phyloP scores from a whole-genome alignment of 2,329 filamentous ascomycete species.

The Hyphodiscus sp. region DNA sequence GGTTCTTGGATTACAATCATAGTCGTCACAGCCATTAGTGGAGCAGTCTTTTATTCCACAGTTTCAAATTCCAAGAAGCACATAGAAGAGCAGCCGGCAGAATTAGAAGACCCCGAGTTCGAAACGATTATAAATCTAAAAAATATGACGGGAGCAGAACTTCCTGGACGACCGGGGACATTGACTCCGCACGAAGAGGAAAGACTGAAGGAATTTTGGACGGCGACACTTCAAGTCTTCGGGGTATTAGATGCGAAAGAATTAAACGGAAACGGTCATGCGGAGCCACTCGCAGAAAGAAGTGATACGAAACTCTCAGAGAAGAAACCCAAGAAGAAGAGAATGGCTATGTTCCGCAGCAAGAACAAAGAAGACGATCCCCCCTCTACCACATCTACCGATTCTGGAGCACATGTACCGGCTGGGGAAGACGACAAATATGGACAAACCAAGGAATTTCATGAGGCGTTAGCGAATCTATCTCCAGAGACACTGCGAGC shows the following conservation, averaged over 20 bases:
- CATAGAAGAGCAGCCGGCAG: background rate
- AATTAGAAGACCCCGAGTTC: constrained; percentile 2
- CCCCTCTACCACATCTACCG: constrained; percentile 32
- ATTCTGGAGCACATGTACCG: constrained; percentile 10
- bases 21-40: constrained; percentile 3
- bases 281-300: constrained; percentile 5
- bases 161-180: constrained; percentile 73
- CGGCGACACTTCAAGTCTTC: constrained; percentile 66
- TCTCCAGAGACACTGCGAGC: constrained; percentile 71
- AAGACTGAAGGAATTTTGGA: constrained; percentile 86
- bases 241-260: constrained; percentile 45
- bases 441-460: constrained; percentile 80
- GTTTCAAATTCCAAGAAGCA: background rate
- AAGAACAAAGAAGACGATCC: constrained; percentile 49
- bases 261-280: constrained; percentile 13
- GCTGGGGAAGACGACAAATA: constrained; percentile 74
- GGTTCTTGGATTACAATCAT: constrained; percentile 12
- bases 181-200: constrained; percentile 84
- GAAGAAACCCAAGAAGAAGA: constrained; percentile 67
- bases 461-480: constrained; percentile 70
- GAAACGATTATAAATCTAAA: constrained; percentile 8
- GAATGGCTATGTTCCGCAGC: constrained; percentile 61
- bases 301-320: constrained; percentile 11
- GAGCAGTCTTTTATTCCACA: constrained; percentile 10
- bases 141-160: constrained; percentile 39